A percentile compares a stretch with the other conserved stretches of the same genome.
phyloP scores from a whole-genome alignment of 2,329 filamentous ascomycete genomes.

The Aspergillus sp. region DNA sequence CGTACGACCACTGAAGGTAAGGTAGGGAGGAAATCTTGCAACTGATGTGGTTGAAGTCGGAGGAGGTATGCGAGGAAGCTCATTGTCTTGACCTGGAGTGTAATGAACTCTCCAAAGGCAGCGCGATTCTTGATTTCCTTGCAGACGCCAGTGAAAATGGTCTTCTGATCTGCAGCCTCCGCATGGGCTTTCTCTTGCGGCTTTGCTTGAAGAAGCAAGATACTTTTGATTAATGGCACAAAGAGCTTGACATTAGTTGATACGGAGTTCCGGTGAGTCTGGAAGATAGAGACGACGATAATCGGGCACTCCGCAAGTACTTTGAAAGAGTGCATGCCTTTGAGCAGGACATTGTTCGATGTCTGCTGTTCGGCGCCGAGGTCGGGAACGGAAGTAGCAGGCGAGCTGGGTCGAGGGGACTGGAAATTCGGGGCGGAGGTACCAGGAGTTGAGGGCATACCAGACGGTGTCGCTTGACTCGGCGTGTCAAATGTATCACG shows the following conservation, averaged over 20 bases:
- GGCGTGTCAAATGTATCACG: constrained; percentile 88
- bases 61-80: constrained; percentile 94
- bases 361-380: constrained; percentile 82
- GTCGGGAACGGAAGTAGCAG: constrained; percentile 76
- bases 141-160: constrained; percentile 89
- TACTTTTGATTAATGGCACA: constrained; percentile 88
- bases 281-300: constrained; percentile 97
- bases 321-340: constrained; percentile 98
- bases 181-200: constrained; percentile 89
- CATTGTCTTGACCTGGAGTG: constrained; percentile 98
- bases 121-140: constrained; percentile 89
- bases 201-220: constrained; percentile 83
- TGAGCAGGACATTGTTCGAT: constrained; percentile 75
- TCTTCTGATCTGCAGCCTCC: constrained; percentile 75
- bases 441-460: constrained; percentile 53
- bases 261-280: constrained; percentile 80
- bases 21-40: constrained; percentile 82
- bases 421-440: constrained; percentile 67
- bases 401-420: constrained; percentile 85
- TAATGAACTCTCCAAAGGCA: constrained; percentile 96
- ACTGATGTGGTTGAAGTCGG: constrained; percentile 79
- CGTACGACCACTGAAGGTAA: constrained; percentile 89
- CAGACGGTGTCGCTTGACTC: constrained; percentile 53
- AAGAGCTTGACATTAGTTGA: constrained; percentile 85
- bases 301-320: constrained; percentile 97